Base-by-base conservation (phyloP, 2,329 filamentous ascomycete species). In the Xylaria sp. region DNA sequence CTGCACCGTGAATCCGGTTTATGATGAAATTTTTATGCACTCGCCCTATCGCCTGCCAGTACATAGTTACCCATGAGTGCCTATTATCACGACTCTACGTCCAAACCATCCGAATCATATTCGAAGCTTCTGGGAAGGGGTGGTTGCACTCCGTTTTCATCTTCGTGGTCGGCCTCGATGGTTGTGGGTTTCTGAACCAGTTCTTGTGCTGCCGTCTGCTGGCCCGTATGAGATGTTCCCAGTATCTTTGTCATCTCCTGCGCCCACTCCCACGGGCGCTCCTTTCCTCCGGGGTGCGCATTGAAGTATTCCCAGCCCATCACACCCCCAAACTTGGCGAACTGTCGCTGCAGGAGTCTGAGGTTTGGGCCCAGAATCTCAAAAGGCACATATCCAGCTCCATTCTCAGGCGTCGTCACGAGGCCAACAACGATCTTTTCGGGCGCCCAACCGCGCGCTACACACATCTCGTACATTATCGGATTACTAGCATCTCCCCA, bases 231-330 rank as follows among this genome's bases (percentile, higher is more conserved):
- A 25, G 46, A 17, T n/a, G 58, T 66, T 31, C 66, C 70, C 64
- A 76, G 68, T 60, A 75, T 60, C 54, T 64, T 72, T 1, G 85
- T 85, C 80, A 93, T 87, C 59, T 81, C 82, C 46, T 82, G 82
- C 1, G 88, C 89, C 91, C 91, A 94, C 67, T 90, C 84, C 89
- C 89, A 92, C 1, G 89, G 88, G 58, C 79, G 77, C 29, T 81
- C 79, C 49, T 76, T 75, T 23, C 82, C 86, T 1, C 86, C 87
- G 0, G 88, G 87, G 57, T 86, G 74, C 44, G 85, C 82, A 75
- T 93, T 93, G 77, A 92, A 94, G 71, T 92, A 94, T 75, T 95
- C 91, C 91, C 91, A 94, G 2, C 90, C 90, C 87, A 93, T 93
- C 0, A 94, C 88, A 1, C 91, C 91, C 1, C 90, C 91, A 72